Conservation (phyloP, 441 rosid species). For the Pelargonium cotyledonis region DNA sequence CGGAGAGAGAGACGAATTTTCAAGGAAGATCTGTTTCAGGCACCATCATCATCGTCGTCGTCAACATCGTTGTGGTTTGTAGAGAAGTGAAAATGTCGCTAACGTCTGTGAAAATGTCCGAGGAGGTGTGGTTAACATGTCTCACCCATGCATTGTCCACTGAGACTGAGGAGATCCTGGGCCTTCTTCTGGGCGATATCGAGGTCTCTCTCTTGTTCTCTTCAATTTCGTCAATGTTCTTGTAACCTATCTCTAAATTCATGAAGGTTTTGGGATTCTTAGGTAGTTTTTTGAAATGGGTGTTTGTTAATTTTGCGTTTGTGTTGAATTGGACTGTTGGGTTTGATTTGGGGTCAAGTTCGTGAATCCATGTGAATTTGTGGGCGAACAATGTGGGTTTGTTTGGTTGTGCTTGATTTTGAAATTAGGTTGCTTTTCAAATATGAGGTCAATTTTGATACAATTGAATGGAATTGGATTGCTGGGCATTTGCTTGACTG, state of each 20-base stretch:
- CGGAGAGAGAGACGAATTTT: too few species aligned
- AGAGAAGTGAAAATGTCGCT: constrained; percentile 47
- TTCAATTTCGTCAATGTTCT: not conserved
- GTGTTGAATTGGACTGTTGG: too few species aligned
- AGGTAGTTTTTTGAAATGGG: not conserved
- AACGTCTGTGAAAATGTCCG: constrained; percentile 71
- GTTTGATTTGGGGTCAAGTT: too few species aligned
- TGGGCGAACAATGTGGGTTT: too few species aligned
- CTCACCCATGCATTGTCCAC: constrained; percentile 93
- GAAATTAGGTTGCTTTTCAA: too few species aligned
- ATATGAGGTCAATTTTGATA: too few species aligned
- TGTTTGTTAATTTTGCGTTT: not conserved
- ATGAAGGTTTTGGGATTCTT: not conserved
- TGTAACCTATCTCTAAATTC: not conserved
- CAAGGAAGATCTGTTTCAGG: too few species aligned
- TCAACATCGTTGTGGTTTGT: not conserved
- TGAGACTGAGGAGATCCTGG: constrained; percentile 97
- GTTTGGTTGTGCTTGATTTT: too few species aligned
- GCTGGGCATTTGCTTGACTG: too few species aligned
- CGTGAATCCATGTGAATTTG: too few species aligned
- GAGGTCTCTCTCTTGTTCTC: constrained; percentile 40
- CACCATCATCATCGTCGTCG: not conserved
- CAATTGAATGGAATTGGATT: too few species aligned
- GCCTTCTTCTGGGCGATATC: constrained; percentile 93
- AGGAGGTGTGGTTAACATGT: constrained; percentile 92